Base-by-base conservation (phyloP, 23 red algal genomes). In the Gracilariopsis chorda region DNA sequence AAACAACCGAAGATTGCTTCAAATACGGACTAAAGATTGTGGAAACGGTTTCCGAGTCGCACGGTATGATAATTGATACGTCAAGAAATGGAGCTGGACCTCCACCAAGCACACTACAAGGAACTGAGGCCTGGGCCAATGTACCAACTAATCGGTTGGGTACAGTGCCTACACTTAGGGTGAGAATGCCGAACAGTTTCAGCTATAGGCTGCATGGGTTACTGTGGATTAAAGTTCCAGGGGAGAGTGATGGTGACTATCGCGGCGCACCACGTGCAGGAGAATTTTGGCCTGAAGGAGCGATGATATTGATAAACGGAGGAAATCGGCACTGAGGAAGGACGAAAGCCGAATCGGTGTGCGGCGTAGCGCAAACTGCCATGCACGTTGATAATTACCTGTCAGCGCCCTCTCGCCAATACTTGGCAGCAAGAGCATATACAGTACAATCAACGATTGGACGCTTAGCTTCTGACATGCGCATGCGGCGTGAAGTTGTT, bases 221-320 rank as follows among this genome's bases (percentile, higher is more conserved):
- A 42, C 48, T 89, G 3, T 89, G 84, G 84, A 67, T 89, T 51
- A 89, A 89, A 67, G 49, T 76, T 45, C 84, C 84, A 17, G 84
- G 84, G 47, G 84, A 89, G 48, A 89, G 84, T 39, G 84, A 89
- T 37, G 84, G 84, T 9, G 69, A 74, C 32, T 76, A 78, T 28
- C 45, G 28, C 41, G 84, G 84, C 7, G 84, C 69, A 30, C 84
- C 84, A 2, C 69, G 33, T 48, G 84, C 84, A 20, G 84, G 84
- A 25, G 44, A 48, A 33, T 89, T 89, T 45, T 89, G 84, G 84
- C 84, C 84, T n/a, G 84, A 77, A 37, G 84, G 84, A n/a, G 69
- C 71, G 0, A 27, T 44, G 47, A 7, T 36, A 1, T 46, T 73
- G 67, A 73, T 73, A 45, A 23, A 42, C 23, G 29, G 67, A 24